These are phyloP conservation scores for Rosellinia necatrix DNA, from an alignment of 2,329 filamentous ascomycete genomes.

Conservation along the genomic window DNA sequence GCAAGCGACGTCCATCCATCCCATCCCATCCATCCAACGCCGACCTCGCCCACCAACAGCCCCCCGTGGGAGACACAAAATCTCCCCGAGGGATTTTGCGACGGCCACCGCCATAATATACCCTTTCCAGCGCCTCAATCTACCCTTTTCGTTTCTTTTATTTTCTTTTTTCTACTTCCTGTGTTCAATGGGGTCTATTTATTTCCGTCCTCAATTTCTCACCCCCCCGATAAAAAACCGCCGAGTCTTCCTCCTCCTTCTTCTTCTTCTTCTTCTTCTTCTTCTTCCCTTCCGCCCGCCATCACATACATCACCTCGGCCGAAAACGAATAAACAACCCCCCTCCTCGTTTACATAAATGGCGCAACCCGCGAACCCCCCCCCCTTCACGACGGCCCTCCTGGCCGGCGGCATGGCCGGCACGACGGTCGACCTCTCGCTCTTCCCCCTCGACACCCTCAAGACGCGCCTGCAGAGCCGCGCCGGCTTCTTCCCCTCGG, in stretches of 20 bases:
- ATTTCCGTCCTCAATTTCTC: too few species aligned
- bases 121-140: too few species aligned
- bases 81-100: slow-evolving; percentile 12
- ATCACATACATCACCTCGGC: too few species aligned
- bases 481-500: slow-evolving; percentile 75
- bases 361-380: slow-evolving; percentile 41
- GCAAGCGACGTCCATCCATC: background rate
- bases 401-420: slow-evolving; percentile 88
- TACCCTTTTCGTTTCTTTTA: background rate
- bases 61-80: slow-evolving; percentile 7
- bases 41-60: slow-evolving; percentile 2
- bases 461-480: slow-evolving; percentile 95
- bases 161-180: background rate
- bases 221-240: background rate
- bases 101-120: slow-evolving; percentile 14
- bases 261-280: background rate
- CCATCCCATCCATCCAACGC: background rate
- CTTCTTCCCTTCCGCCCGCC: too few species aligned
- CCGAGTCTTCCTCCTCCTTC: background rate
- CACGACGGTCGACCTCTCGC: slow-evolving; percentile 93
- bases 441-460: slow-evolving; percentile 97
- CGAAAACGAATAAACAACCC: too few species aligned
- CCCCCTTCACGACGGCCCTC: slow-evolving; percentile 64
- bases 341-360: too few species aligned
- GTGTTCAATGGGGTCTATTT: too few species aligned